phyloP scores from a whole-genome alignment of 1,284 basidiomycete genomes.

The Boletus albobrunnescens region DNA sequence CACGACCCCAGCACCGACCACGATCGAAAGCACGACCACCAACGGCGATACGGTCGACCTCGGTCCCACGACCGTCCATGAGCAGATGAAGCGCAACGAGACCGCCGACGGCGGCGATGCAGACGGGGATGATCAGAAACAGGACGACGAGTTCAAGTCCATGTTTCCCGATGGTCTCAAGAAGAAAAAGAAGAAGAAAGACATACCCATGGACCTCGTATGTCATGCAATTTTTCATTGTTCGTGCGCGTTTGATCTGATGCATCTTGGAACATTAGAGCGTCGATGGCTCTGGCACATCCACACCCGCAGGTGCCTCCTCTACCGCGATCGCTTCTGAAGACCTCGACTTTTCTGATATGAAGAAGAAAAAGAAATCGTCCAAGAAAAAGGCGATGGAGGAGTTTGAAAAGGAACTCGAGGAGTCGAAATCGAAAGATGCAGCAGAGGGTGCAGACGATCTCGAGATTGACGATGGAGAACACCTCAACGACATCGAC shows the following conservation, averaged over 20 bases:
- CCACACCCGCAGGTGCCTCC: conserved; percentile 45
- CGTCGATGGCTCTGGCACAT: conserved; percentile 58
- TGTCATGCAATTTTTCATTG: conserved; percentile 26
- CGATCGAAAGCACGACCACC: conserved; percentile 62
- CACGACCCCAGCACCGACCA: conserved; percentile 66
- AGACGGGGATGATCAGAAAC: conserved; percentile 43
- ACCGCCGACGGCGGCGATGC: conserved; percentile 37
- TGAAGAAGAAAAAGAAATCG: conserved; percentile 80
- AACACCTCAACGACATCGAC: conserved; percentile 63
- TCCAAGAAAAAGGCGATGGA: conserved; percentile 76
- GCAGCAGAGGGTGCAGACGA: conserved; percentile 53
- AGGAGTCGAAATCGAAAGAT: conserved; percentile 61
- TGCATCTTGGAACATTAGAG: conserved; percentile 37
- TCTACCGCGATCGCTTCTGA: conserved; percentile 47
- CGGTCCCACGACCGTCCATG: conserved; percentile 69
- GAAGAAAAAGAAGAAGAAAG: conserved; percentile 93
- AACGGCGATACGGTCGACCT: conserved; percentile 69
- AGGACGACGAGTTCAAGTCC: conserved; percentile 72
- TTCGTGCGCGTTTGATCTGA: conserved; percentile 7
- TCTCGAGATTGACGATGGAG: conserved; percentile 56
- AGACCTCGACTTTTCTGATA: conserved; percentile 78
- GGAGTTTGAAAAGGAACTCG: conserved; percentile 87
- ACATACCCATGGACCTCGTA: conserved; percentile 80
- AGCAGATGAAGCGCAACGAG: conserved; percentile 56
- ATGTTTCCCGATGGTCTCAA: conserved; percentile 82